Evolutionary conservation across 2,329 filamentous ascomycete genomes (phyloP), one percentile per base, ranked within the genome.

Genomic region (Phyllosticta ampelicida): DNA sequence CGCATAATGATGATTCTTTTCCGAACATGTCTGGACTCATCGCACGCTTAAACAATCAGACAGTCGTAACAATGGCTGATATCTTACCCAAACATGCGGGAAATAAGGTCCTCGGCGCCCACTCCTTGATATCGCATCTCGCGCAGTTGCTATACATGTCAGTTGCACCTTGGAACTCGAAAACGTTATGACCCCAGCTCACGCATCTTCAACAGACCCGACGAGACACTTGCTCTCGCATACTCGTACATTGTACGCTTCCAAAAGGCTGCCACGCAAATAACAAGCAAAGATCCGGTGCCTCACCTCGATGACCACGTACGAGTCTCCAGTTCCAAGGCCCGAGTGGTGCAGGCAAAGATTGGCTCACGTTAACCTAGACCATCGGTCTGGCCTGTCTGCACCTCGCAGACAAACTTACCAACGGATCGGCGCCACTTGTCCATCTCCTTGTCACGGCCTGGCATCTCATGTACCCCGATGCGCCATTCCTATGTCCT

Each of bases 381-480:
- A 58, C 54, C 23, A 11, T 58, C 21, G 28, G n/a, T 13, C 56
- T 58, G n/a, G 48, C 56, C 6, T 58, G 51, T 44, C 36, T 58
- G 3, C 44, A 51, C 10, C 26, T 58, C 16, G 56, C 48, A 44
- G 49, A 51, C 9, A 58, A 58, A 44, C 20, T 52, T 10, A 58
- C 52, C 23, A 44, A 54, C 18, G 26, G 44, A 6, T 48, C 44
- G 5, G 18, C 44, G 8, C 26, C 28, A 9, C 18, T 54, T 8
- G 28, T 26, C 13, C 36, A 54, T 10, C 49, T 58, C 6, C 51
- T 58, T 2, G 19, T 54, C 3, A 44, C 44, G 20, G 44, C 56
- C 5, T 58, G 56, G 56, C 44, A 18, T 9, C 11, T 58, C 5
- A 23, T 58, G 44, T 52, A 54, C n/a, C 50, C 13, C 20, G 30